A percentile compares a stretch with the other conserved stretches of the same genome.
phyloP scores from a whole-genome alignment of 1,139 yeast species.

The Candida pseudoviswanathii region DNA sequence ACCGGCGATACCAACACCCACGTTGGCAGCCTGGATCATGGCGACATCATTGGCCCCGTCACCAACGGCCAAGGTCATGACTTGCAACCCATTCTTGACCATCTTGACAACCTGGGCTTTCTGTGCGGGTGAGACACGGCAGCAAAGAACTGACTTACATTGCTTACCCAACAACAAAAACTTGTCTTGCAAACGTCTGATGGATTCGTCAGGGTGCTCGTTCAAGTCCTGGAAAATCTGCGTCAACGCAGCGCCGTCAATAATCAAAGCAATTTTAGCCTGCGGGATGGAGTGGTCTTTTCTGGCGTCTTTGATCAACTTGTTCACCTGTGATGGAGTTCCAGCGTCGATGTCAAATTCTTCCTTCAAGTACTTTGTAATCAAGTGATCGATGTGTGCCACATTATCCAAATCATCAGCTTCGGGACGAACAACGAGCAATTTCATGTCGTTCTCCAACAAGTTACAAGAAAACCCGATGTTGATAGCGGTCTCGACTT shows the following conservation, averaged over 20 bases:
- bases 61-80: conserved; percentile 68
- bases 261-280: conserved; percentile 49
- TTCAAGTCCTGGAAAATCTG: conserved; percentile 35
- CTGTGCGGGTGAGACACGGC: conserved; percentile 68
- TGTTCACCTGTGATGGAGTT: conserved; percentile 24
- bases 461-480: conserved; percentile 96
- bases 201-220: conserved; percentile 21
- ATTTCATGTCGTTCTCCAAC: conserved; percentile 82
- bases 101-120: conserved; percentile 58
- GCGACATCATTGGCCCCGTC: conserved; percentile 74
- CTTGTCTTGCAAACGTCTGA: conserved; percentile 31
- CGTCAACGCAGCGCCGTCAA: conserved; percentile 58
- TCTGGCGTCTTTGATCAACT: conserved; percentile 43
- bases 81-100: conserved; percentile 52
- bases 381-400: conserved; percentile 33
- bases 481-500: conserved; percentile 96
- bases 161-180: conserved; percentile 59
- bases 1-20: conserved; percentile 70
- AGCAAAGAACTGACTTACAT: conserved; percentile 62
- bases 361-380: conserved; percentile 43
- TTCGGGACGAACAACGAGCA: conserved; percentile 62
- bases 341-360: conserved; percentile 36
- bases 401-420: conserved; percentile 27
- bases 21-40: conserved; percentile 68
- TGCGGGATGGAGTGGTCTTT: conserved; percentile 55